Evolutionary conservation across 345 rosid species (phyloP), one percentile per base, ranked within the genome.

Genomic region (Acer campestre): DNA sequence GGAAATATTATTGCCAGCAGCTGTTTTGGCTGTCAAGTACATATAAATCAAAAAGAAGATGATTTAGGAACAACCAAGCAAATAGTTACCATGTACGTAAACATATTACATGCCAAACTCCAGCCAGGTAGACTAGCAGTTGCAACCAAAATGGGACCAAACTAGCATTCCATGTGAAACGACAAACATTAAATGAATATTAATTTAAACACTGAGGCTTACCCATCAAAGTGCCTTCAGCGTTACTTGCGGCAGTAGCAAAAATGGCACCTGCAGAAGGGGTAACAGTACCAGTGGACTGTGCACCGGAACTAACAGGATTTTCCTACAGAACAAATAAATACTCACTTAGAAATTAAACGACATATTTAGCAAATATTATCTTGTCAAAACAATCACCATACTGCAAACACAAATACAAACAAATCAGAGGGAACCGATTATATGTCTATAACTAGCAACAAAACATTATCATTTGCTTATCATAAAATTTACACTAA

Each of bases 141-240:
- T 29, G 8, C n/a, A 75, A 23, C 7, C 22, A 14, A 35, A 56
- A 55, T 58, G 40, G 17, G n/a, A 29, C 73, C 46, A 58, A 12
- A 42, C 31, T 48, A 23, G 42, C 27, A 68, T n/a, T 16, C 44
- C 23, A 38, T 22, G 23, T 31, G 40, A 40, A 29, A 55, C 11
- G 44, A 61, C 75, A 61, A 23, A 61, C 23, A 23, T 40, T 42
- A 73, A 35, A 62, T 58, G 46, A 71, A n/a, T 10, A 61, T 48
- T 10, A 46, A 10, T 46, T 46, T 46, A 10, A 46, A 46, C 49
- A 46, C 49, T 46, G 8, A 64, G 58, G 70, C 76, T 20, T 83
- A 88, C 93, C 92, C 35, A 85, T 58, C 80, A 74, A 88, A 87
- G 77, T 79, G 67, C 77, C 75, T 79, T 79, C 83, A 31, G 81